Percentiles rank a stretch among this genome's conserved stretches.
Conservation (phyloP, 1,139 yeast genomes). For the Geotrichum bryndzae region DNA sequence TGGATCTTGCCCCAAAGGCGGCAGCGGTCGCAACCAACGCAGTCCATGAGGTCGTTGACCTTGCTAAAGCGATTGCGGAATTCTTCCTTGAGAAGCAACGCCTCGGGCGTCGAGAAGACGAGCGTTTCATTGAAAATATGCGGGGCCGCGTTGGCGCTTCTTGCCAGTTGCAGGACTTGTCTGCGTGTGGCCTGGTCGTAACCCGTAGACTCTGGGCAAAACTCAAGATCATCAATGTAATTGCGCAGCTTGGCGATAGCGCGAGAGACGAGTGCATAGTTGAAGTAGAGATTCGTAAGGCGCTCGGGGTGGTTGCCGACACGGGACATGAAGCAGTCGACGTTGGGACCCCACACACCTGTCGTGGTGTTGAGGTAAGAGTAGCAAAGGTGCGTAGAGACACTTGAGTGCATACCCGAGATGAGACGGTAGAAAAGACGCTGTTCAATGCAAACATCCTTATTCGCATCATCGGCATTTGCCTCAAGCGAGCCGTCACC, state of each 20-base stretch:
- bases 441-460: constrained; percentile 70
- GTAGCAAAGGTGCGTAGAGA: constrained; percentile 86
- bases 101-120: constrained; percentile 46
- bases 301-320: constrained; percentile 90
- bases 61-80: constrained; percentile 80
- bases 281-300: constrained; percentile 81
- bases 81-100: constrained; percentile 58
- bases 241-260: constrained; percentile 62
- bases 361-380: constrained; percentile 71
- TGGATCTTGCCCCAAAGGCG: constrained; percentile 97
- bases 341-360: constrained; percentile 78
- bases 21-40: constrained; percentile 98
- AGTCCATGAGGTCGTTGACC: constrained; percentile 91
- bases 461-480: constrained; percentile 27
- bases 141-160: constrained; percentile 33
- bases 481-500: not conserved
- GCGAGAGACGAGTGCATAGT: constrained; percentile 81
- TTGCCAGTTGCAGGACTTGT: constrained; percentile 36
- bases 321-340: constrained; percentile 75
- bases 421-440: constrained; percentile 79
- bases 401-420: constrained; percentile 94
- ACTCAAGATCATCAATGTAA: constrained; percentile 45
- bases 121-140: constrained; percentile 48
- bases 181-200: constrained; percentile 47
- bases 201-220: constrained; percentile 43